Evolutionary conservation across 2,329 filamentous ascomycete species (phyloP), one percentile per base, ranked within the genome.

Genomic region (Daldinia sp.): DNA sequence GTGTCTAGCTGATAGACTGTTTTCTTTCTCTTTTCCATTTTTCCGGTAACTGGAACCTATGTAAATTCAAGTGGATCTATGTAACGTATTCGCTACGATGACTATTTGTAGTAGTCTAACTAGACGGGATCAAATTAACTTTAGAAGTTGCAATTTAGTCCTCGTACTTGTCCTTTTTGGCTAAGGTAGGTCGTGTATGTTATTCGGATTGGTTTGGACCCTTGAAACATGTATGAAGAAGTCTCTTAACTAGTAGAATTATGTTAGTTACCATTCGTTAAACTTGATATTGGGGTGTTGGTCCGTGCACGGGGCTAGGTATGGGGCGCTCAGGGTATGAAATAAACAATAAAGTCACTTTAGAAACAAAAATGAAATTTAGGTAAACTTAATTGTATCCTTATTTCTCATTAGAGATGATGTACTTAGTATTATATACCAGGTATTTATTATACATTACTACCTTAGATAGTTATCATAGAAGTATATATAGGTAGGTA

Each of bases 1-100:
- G 88, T 88, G 54, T 91, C 89, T 26, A 91, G 84, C 73, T 89
- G 89, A 75, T 90, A 89, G 18, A 90, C 81, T 7, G 87, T 82
- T 75, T 86, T 90, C 67, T 87, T 90, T 50, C 85, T 84, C 50
- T 72, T 76, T 28, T 86, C 84, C 83, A 86, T 86, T 26, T 26
- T 56, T 59, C 18, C 3, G 2, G 2, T 15, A 23, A 9, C 20
- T 23, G 18, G n/a, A 33, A 15, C 13, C 30, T 2, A n/a, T n/a
- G n/a, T n/a, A 6, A 20, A 20, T 37, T 15, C 2, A 53, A 18
- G 46, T 3, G 5, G 20, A 28, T 28, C 9, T 50, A 30, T 30
- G 23, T 15, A n/a, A 30, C 23, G 2, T 15, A 9, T 6, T 2
- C 13, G 13, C 12, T 50, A 30, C 26, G 13, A 13, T 50, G 10